Percentiles rank a stretch among this genome's conserved stretches.
Conservation (phyloP, 768 basidiomycete species). For the Tephrocybe sp. region DNA sequence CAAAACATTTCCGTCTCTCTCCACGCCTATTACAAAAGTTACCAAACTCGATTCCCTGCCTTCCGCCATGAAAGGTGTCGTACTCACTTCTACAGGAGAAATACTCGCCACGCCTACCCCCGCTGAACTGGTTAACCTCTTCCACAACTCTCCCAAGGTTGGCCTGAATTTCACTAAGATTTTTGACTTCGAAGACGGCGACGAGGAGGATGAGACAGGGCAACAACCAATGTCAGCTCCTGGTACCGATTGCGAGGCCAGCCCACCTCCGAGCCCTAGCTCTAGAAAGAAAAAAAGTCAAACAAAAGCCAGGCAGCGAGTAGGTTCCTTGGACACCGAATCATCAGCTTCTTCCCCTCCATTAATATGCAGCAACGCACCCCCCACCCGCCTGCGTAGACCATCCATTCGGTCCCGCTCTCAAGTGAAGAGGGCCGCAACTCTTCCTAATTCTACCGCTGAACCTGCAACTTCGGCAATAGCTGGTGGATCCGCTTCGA, state of each 20-base stretch:
- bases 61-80: slow-evolving; percentile 74
- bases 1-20: slow-evolving; percentile 30
- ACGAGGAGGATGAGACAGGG: slow-evolving; percentile 25
- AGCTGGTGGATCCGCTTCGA: slow-evolving; percentile 14
- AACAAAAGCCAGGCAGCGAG: slow-evolving; percentile 19
- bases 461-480: slow-evolving; percentile 33
- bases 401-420: slow-evolving; percentile 53
- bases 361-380: slow-evolving; percentile 13
- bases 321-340: slow-evolving; percentile 17
- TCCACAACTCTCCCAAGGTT: slow-evolving; percentile 66
- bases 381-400: slow-evolving; percentile 50
- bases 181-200: slow-evolving; percentile 61
- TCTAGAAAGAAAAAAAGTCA: slow-evolving; percentile 37
- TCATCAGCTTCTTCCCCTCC: slow-evolving; percentile 20
- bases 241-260: slow-evolving; percentile 24
- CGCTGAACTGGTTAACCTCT: slow-evolving; percentile 60
- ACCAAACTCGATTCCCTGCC: slow-evolving; percentile 31
- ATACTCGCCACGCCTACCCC: slow-evolving; percentile 69
- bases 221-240: slow-evolving; percentile 17
- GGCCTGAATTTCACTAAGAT: slow-evolving; percentile 77
- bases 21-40: slow-evolving; percentile 51
- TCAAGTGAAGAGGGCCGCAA: slow-evolving; percentile 15
- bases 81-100: slow-evolving; percentile 78
- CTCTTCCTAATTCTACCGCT: slow-evolving; percentile 35
- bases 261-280: slow-evolving; percentile 47